Evolutionary conservation across 2,329 filamentous ascomycete genomes (phyloP), one percentile per base, ranked within the genome.

Genomic region (Sporothrix humicola): DNA sequence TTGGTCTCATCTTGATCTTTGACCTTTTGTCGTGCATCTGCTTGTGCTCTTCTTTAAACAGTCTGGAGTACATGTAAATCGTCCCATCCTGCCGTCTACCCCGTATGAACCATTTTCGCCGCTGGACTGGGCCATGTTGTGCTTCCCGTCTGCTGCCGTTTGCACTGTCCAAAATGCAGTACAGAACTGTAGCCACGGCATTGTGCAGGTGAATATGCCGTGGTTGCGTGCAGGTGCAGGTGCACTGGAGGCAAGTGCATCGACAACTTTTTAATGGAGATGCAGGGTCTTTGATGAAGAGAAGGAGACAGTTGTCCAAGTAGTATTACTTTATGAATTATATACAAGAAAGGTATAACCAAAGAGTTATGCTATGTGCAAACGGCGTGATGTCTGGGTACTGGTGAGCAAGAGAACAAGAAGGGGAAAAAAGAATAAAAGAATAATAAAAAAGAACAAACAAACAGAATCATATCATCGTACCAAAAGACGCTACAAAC

Each of bases 141-240:
- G 52, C 52, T 10, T 56, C 7, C 17, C 23, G n/a, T 20, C 10
- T 26, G 23, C 23, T 26, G 23, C 23, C 23, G 23, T 26, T 26
- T 26, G 23, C 23, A 26, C 23, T 26, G 23, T 26, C 23, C 23
- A 23, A 8, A 5, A 26, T 59, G 12, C 26, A 17, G 4, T 42
- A 1, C 26, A 65, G 10, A 17, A 13, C n/a, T 46, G 48, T 20
- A 66, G 61, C 23, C 63, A 68, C 63, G 63, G 63, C 63, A 68
- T 68, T 68, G 63, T 65, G 59, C 59, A 65, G 37, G 42, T n/a
- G n/a, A 23, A 20, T 10, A 15, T 9, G 20, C 46, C 15, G 44
- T 50, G 23, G 10, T 68, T 50, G 63, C 44, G 63, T 50, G 20
- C 63, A 50, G 63, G 23, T 66, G 63, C 63, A 50, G 31, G 63